Percentiles rank a stretch among this genome's conserved stretches.
These are phyloP conservation scores for Trematosphaeria pertusa DNA, from an alignment of 2,329 filamentous ascomycete genomes.

Conservation along the genomic window DNA sequence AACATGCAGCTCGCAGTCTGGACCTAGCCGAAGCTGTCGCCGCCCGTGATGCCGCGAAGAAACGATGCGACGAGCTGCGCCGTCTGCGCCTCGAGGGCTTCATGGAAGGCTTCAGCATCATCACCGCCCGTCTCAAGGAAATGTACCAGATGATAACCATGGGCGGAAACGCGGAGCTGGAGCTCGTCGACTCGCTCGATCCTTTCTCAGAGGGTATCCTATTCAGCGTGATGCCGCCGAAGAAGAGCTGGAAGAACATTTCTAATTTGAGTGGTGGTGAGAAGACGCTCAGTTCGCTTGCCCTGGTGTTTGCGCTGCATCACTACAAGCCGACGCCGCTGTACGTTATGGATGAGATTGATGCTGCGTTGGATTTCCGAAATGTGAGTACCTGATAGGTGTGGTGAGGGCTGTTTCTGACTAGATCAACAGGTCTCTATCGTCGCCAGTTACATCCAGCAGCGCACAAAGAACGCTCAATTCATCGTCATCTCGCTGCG, in stretches of 20 bases:
- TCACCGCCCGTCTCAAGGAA: slow-evolving; percentile 93
- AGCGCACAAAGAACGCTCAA: slow-evolving; percentile 97
- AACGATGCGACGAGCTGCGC: slow-evolving; percentile 89
- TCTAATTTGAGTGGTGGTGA: slow-evolving; percentile 94
- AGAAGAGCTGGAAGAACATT: slow-evolving; percentile 99
- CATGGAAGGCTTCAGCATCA: slow-evolving; percentile 96
- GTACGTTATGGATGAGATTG: slow-evolving; percentile 99
- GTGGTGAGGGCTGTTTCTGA: slow-evolving; percentile 5
- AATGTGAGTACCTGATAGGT: slow-evolving; percentile 85
- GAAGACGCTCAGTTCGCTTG: slow-evolving; percentile 92
- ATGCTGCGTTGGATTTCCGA: slow-evolving; percentile 95
- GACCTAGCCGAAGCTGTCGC: slow-evolving; percentile 81
- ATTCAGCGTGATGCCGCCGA: slow-evolving; percentile 98
- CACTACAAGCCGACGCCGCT: slow-evolving; percentile 97
- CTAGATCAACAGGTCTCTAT: slow-evolving; percentile 81
- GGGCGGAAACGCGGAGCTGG: slow-evolving; percentile 97
- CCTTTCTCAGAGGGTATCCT: slow-evolving; percentile 96
- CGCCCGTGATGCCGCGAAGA: slow-evolving; percentile 85
- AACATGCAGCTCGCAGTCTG: slow-evolving; percentile 79
- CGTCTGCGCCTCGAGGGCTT: slow-evolving; percentile 92
- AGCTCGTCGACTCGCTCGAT: slow-evolving; percentile 94
- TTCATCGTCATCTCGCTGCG: slow-evolving; percentile 97
- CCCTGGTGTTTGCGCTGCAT: slow-evolving; percentile 96
- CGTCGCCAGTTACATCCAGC: slow-evolving; percentile 98
- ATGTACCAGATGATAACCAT: slow-evolving; percentile 99